Evolutionary conservation across 371 early-diverging fungal species (phyloP), one percentile per base, ranked within the genome.

Genomic region (Homolaphlyctis polyrhiza): DNA sequence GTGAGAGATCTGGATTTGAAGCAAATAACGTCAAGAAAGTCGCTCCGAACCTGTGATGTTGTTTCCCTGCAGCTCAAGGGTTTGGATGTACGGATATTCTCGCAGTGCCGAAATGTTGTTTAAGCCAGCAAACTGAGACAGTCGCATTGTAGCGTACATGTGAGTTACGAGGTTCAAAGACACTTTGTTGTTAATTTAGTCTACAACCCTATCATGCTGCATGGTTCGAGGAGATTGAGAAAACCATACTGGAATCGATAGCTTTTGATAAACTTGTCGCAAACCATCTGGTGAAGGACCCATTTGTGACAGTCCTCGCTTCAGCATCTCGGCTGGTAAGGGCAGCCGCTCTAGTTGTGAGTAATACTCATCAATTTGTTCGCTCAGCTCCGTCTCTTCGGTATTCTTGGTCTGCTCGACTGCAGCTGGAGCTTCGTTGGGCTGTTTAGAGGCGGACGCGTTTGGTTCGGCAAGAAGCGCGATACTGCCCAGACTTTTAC

Each of bases 51-150:
- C 76, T 14, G 68, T 63, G 8, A 81, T 60, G 16, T 66, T 50
- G 55, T 81, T 81, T 14, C 82, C 76, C 4, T 72, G 65, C 14
- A 81, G 62, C 54, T 74, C 68, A 18, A 81, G 58, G 21, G 34
- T 73, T 52, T 76, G 74, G 6, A 81, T 45, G 55, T 66, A 75
- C 14, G 54, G 50, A 65, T 66, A 81, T 30, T 69, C 47, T 48
- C 58, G 60, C 14, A 81, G 54, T 25, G 61, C 55, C 11, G 57
- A 39, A 11, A 81, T 75, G 45, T 72, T 62, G 14, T 34, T 61
- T 6, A 81, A 49, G n/a, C 62, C 64, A 0, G 65, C 67, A 35
- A 70, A 65, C 80, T 79, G 64, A 11, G 23, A n/a, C 21, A 4
- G 6, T n/a, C 47, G 49, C 13, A 66, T 21, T 60, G 23, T 6